Percentiles rank a stretch among this genome's conserved stretches.
These are phyloP conservation scores for Auricularia heimuer DNA, from an alignment of 768 basidiomycete species.

Conservation along the genomic window DNA sequence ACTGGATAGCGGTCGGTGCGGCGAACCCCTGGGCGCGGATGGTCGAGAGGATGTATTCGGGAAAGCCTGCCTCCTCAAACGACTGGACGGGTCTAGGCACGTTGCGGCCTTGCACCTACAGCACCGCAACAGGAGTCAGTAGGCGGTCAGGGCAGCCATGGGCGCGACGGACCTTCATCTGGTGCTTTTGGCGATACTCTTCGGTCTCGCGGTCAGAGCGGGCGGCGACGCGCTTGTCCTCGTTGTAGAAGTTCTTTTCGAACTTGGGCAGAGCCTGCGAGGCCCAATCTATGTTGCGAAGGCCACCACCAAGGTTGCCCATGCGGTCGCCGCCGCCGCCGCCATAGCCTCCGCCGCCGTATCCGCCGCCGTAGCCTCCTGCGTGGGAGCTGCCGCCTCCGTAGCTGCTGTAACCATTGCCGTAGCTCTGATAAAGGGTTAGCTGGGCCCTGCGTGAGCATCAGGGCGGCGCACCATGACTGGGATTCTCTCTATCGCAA, in stretches of 20 bases:
- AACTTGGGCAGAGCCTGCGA: constrained; percentile 66
- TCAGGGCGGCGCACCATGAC: background rate
- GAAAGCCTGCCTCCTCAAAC: constrained; percentile 94
- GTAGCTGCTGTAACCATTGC: constrained; percentile 24
- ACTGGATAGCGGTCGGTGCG: constrained; percentile 89
- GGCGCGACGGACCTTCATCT: constrained; percentile 59
- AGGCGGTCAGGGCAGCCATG: background rate
- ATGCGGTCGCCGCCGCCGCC: constrained; percentile 54
- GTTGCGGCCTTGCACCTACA: constrained; percentile 74
- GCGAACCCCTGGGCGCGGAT: constrained; percentile 92
- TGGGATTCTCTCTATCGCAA: background rate
- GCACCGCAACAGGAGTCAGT: constrained; percentile 2
- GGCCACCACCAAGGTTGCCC: constrained; percentile 69
- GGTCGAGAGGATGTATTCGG: constrained; percentile 89
- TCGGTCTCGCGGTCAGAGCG: constrained; percentile 80
- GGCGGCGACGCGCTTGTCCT: constrained; percentile 73
- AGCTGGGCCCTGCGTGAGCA: background rate
- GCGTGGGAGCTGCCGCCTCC: constrained; percentile 20
- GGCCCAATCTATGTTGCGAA: constrained; percentile 81
- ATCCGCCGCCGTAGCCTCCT: constrained; percentile 38
- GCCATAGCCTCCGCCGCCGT: constrained; percentile 45
- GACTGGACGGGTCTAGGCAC: constrained; percentile 83
- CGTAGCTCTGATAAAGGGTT: background rate
- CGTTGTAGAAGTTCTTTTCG: constrained; percentile 96
- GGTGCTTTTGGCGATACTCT: constrained; percentile 72